Percentiles rank a stretch among this genome's conserved stretches.
Evolutionary conservation across 768 basidiomycete species (phyloP).

Genomic region (Lyophyllum shimeji): DNA sequence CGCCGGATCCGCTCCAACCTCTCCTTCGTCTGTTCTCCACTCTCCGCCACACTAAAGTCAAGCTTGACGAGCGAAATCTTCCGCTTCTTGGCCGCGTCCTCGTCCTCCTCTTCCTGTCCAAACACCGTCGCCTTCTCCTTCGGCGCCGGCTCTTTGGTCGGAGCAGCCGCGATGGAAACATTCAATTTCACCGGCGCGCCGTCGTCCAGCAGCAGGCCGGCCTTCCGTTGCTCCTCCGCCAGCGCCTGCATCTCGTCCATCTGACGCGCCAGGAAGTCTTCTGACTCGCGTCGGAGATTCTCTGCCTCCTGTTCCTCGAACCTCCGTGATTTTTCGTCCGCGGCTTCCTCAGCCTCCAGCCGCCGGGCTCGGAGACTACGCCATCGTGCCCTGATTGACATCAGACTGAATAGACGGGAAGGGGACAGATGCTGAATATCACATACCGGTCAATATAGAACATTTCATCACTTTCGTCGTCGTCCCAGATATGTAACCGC

Average conservation of each 20-base stretch:
- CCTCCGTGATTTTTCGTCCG: slow-evolving; percentile 78
- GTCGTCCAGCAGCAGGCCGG: slow-evolving; percentile 88
- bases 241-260: slow-evolving; percentile 96
- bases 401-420: not conserved
- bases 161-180: slow-evolving; percentile 61
- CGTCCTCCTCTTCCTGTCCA: slow-evolving; percentile 83
- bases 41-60: slow-evolving; percentile 83
- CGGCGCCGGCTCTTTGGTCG: slow-evolving; percentile 40
- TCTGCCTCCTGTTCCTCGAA: slow-evolving; percentile 87
- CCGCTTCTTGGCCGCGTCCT: slow-evolving; percentile 79
- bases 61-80: slow-evolving; percentile 88
- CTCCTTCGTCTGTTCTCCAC: slow-evolving; percentile 75
- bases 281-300: slow-evolving; percentile 85
- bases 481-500: slow-evolving; percentile 86
- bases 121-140: slow-evolving; percentile 67
- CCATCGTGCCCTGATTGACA: slow-evolving; percentile 75
- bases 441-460: slow-evolving; percentile 90
- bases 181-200: slow-evolving; percentile 87
- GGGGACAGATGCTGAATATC: not conserved
- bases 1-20: slow-evolving; percentile 74
- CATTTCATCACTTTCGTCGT: slow-evolving; percentile 88
- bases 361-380: slow-evolving; percentile 70
- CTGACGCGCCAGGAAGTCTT: slow-evolving; percentile 89
- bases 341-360: slow-evolving; percentile 75
- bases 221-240: slow-evolving; percentile 87